These are phyloP conservation scores for Colletotrichum tropicicola DNA, from an alignment of 2,329 filamentous ascomycete species.

Conservation along the genomic window DNA sequence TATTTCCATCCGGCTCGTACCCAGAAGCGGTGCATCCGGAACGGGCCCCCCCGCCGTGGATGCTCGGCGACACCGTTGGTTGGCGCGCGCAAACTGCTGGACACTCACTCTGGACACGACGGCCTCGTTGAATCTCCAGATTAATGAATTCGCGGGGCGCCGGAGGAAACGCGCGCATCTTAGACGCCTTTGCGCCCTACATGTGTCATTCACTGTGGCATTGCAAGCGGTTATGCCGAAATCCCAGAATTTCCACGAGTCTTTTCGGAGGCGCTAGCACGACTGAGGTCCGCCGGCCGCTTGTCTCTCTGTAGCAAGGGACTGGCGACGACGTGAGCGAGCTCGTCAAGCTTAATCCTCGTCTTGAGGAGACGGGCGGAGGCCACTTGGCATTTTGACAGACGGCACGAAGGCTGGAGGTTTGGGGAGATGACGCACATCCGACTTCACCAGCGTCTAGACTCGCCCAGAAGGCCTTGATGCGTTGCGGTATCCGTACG, in stretches of 20 bases:
- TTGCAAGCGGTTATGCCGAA: slow-evolving; percentile 10
- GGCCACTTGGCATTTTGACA: neutral
- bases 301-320: neutral
- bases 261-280: neutral
- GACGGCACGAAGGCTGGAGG: neutral
- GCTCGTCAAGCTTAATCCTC: neutral
- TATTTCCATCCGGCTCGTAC: neutral
- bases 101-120: neutral
- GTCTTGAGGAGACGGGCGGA: neutral
- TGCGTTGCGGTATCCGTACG: neutral
- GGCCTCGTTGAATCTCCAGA: neutral
- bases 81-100: neutral
- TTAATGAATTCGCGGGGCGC: slow-evolving; percentile 2
- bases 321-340: neutral
- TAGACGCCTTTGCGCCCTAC: neutral
- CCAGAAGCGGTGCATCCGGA: slow-evolving; percentile 17
- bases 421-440: slow-evolving; percentile 18
- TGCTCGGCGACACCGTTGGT: slow-evolving; percentile 13
- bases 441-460: slow-evolving; percentile 19
- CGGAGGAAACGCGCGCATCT: neutral
- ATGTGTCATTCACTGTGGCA: slow-evolving; percentile 6
- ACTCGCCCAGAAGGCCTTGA: neutral
- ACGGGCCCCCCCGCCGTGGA: slow-evolving; percentile 14
- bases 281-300: neutral
- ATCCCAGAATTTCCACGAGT: neutral